Evolutionary conservation across 352 stramenopile genomes (phyloP), one percentile per base, ranked within the genome.

Genomic region (Phytophthora litchii): DNA sequence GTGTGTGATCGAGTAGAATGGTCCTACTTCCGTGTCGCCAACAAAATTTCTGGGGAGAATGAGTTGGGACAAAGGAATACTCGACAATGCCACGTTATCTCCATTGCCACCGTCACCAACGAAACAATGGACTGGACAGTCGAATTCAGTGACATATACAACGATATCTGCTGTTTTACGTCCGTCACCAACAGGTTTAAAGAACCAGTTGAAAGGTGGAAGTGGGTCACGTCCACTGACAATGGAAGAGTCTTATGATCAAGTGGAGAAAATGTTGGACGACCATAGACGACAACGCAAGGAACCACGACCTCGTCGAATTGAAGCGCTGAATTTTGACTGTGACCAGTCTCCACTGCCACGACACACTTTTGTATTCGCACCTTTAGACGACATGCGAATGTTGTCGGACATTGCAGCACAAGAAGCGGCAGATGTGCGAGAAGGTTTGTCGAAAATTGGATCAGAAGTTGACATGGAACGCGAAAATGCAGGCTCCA

Each of bases 21-120:
- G 8, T 8, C 8, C 25, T 20, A n/a, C 41, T 16, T 3, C 58
- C n/a, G n/a, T 14, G 19, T 54, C 44, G 6, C 50, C 61, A n/a
- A 60, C 56, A 7, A 38, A 63, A 13, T 86, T 74, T 32, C 64
- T 85, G 0, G 78, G 66, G 3, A 74, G 78, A 7, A 75, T 86
- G 55, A 86, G 78, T 54, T 88, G 78, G 78, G 69, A 88, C 16
- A 73, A 60, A 40, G 60, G 54, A n/a, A 43, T 88, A 29, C 41
- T 88, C n/a, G 74, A 88, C 14, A 49, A 55, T 17, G 13, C 42
- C n/a, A 42, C 50, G 14, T 42, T 61, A 9, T 19, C 20, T 14
- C 19, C 42, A 40, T 31, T 61, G 12, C 14, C 45, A 10, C 38
- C 14, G 17, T 25, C 31, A 11, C 47, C 27, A 25, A 54, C 34